Base-by-base conservation (phyloP, 2,329 filamentous ascomycete genomes). In the Colletotrichum melonis region DNA sequence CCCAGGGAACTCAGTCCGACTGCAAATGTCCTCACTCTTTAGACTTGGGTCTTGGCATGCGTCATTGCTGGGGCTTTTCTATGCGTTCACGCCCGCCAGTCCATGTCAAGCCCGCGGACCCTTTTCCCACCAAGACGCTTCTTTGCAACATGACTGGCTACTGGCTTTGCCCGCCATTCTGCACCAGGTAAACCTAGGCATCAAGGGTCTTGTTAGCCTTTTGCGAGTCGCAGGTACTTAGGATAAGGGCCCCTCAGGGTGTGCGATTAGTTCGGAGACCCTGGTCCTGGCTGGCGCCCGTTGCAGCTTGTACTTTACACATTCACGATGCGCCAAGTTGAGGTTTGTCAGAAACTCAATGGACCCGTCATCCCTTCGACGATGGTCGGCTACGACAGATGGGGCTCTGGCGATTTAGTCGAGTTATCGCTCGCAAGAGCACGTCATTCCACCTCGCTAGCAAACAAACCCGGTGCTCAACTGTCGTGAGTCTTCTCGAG, bases 191-290 rank as follows among this genome's bases (percentile, higher is more conserved):
- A 22, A 42, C 70, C 67, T 66, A 65, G 66, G 56, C 67, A 70
- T 46, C 67, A 73, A 70, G 70, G 70, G 70, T 73, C 70, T 46
- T 69, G 28, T 65, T 62, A 54, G 59, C 42, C 52, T 35, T 28
- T 14, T 28, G 24, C 6, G 3, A 55, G 70, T 73, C 60, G 2
- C 60, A n/a, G 32, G 46, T 73, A 73, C 70, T 70, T 70, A 8
- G 32, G 35, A 28, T 26, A 26, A 49, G 3, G 8, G 22, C 16
- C 22, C 55, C 55, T 49, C 28, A 19, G 60, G 70, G 67, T 49
- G 70, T 70, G 56, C 14, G 14, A 28, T 38, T 62, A 70, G 19
- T 2, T 46, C 3, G 12, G 14, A 52, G 60, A 46, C 52, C 67
- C 70, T 56, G 55, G 46, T 28, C 46, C 54, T 65, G 42, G 59